Base-by-base conservation (phyloP, 202 grass and related monocot genomes). In the Miscanthus sacchariflorus region DNA sequence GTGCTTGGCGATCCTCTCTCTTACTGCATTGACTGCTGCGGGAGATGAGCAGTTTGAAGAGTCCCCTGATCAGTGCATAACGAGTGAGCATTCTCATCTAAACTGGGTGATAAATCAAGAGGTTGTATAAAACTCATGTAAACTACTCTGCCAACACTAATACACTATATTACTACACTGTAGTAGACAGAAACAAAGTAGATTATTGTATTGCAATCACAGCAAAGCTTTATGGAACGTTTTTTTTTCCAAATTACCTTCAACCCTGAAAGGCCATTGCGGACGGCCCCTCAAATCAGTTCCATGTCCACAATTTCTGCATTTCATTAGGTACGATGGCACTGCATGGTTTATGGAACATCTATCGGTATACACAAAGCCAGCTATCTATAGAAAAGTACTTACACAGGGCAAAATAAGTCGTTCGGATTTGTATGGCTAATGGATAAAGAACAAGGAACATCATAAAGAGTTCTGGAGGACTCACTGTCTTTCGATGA, bases 211-310 rank as follows among this genome's bases (percentile, higher is more conserved):
- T 39, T 52, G 15, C 12, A 25, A n/a, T 46, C 18, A 14, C 15
- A 87, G 10, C 14, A 80, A 67, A 67, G 12, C 45, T 85, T 49
- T 83, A 65, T 9, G 19, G n/a, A 72, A 48, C 28, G 23, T 10
- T 25, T 65, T 39, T 54, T 33, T 28, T 19, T 12, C 4, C 54
- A 21, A 25, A 72, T 18, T 92, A 99, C 97, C 97, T 99, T 96
- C 81, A 67, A 88, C 91, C 49, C 82, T 90, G 66, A 92, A 93
- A 86, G 97, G 97, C 70, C 40, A 70, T 58, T 96, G 97, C 49
- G 92, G 97, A 77, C 96, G 95, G 44, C 96, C 96, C 92, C 94
- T 96, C 79, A 99, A 76, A 88, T 99, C 96, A 77, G 91, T 93
- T 48, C 96, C 94, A 77, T 96, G 94, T 61, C 96, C 96, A 46